Conservation (phyloP, 208 protist genomes). For the Leishmania major region DNA sequence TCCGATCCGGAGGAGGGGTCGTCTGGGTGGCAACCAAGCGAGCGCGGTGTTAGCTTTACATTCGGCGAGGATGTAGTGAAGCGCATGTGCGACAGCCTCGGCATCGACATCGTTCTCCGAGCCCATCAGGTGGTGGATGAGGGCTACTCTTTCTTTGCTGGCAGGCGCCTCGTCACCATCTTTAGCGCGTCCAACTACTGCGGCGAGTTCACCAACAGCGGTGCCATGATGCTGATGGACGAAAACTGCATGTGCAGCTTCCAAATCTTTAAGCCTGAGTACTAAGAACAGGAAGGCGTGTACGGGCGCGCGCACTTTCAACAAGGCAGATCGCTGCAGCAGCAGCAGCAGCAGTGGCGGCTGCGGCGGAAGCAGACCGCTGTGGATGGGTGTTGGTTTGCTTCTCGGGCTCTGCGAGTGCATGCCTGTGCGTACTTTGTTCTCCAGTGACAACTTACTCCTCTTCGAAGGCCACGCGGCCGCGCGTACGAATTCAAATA, state of each 20-base stretch:
- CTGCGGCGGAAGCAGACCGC: background rate
- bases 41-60: slow-evolving; percentile 97
- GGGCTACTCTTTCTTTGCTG: slow-evolving; percentile 99
- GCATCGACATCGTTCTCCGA: slow-evolving; percentile 98
- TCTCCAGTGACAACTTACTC: background rate
- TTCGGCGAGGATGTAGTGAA: slow-evolving; percentile 97
- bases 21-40: slow-evolving; percentile 91
- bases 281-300: slow-evolving; percentile 14
- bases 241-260: slow-evolving; percentile 97
- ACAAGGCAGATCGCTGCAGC: background rate
- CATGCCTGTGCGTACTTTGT: background rate
- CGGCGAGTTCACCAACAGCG: slow-evolving; percentile 99
- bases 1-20: slow-evolving; percentile 95
- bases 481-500: background rate
- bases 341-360: background rate
- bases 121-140: slow-evolving; percentile 98
- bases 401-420: background rate
- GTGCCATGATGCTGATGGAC: slow-evolving; percentile 98
- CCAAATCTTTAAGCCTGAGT: slow-evolving; percentile 92
- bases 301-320: background rate
- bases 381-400: background rate
- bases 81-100: slow-evolving; percentile 94
- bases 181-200: slow-evolving; percentile 99
- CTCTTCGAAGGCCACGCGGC: too few relatives aligned
- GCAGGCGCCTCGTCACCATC: slow-evolving; percentile 98